These are phyloP conservation scores for Pichia thaimueangensis DNA, from an alignment of 805 yeast species.

Conservation along the genomic window DNA sequence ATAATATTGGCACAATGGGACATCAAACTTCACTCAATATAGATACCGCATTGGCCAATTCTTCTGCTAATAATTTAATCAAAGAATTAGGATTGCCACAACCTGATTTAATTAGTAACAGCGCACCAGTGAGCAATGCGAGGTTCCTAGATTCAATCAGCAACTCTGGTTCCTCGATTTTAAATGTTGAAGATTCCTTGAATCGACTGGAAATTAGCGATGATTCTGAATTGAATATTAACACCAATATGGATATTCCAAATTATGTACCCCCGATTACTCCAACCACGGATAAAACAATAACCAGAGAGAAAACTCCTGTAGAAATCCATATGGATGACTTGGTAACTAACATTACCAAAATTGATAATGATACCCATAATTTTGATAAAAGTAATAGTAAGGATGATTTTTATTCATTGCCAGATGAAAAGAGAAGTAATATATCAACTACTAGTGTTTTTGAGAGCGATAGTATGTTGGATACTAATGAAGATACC, in stretches of 20 bases:
- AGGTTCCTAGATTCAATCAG: not conserved
- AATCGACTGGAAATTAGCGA: not conserved
- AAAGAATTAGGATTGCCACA: conserved; percentile 5
- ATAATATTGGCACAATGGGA: too few relatives aligned
- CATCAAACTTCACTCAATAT: not conserved
- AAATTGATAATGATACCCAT: not conserved
- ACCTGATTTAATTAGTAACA: not conserved
- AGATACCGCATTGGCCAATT: not conserved
- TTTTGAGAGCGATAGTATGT: not conserved
- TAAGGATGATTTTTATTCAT: not conserved
- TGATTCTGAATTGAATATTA: not conserved
- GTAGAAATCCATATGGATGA: not conserved
- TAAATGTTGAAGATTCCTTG: too few relatives aligned
- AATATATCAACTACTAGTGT: not conserved
- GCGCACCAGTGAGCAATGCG: not conserved
- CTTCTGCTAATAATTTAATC: not conserved
- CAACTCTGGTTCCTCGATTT: not conserved
- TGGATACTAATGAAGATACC: not conserved
- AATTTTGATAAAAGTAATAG: not conserved
- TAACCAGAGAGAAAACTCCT: not conserved
- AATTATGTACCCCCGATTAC: conserved; percentile 1
- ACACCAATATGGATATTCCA: not conserved
- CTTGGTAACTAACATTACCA: not conserved
- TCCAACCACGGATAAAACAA: conserved; percentile 1
- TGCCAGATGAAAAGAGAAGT: not conserved